Conservation (phyloP, 345 rosid genomes). For the Populus davidiana region DNA sequence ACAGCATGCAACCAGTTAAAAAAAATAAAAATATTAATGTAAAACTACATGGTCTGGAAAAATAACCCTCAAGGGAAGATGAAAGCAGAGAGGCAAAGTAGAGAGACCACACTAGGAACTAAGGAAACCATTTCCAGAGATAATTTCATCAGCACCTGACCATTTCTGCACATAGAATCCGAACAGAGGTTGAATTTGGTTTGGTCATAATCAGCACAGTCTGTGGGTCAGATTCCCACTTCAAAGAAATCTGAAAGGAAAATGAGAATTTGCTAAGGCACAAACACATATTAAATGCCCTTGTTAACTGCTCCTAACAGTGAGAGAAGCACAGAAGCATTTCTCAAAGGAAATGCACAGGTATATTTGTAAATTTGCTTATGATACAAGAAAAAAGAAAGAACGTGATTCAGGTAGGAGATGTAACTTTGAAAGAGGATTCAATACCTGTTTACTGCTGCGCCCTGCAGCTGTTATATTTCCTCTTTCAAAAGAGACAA, state of each 20-base stretch:
- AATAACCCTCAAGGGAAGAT: neutral
- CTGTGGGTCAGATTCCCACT: conserved; percentile 90
- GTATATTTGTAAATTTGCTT: neutral
- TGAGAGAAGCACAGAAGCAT: neutral
- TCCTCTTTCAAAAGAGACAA: conserved; percentile 94
- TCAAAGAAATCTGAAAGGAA: conserved; percentile 77
- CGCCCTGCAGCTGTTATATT: conserved; percentile 87
- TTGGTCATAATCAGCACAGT: conserved; percentile 85
- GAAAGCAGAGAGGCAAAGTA: neutral
- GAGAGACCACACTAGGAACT: conserved; percentile 5
- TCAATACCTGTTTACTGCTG: conserved; percentile 83
- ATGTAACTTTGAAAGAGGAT: neutral
- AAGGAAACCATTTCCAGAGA: neutral
- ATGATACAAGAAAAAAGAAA: neutral
- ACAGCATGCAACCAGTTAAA: neutral
- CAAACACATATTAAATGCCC: conserved; percentile 5
- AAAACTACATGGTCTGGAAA: neutral
- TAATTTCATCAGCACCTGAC: conserved; percentile 62
- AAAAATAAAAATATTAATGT: neutral
- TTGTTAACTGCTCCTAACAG: neutral
- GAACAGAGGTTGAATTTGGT: conserved; percentile 86
- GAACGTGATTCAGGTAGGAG: neutral
- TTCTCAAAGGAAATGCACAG: neutral
- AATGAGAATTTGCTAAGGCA: conserved; percentile 23
- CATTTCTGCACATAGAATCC: conserved; percentile 69